Base-by-base conservation (phyloP, 2,329 filamentous ascomycete species). In the Exophiala spinifera region DNA sequence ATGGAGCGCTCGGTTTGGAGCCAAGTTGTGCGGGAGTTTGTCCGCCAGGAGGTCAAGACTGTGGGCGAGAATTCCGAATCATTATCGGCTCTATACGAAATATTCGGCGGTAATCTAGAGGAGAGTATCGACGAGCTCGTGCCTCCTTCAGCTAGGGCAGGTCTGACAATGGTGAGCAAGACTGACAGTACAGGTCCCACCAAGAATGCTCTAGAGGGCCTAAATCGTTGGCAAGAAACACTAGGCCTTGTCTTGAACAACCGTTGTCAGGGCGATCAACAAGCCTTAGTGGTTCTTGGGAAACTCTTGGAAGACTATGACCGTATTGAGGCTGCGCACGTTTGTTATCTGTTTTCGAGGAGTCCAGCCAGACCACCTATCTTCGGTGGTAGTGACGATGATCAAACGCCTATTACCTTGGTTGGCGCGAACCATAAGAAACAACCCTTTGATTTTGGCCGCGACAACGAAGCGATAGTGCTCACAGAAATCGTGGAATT, bases 401-500 rank as follows among this genome's bases (percentile, higher is more conserved):
- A 85, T 1, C 83, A 84, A 43, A 81, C 87, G 2, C 84, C 86
- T 64, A 87, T 97, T 62, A 88, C 94, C 4, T 81, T 97, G 6
- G 77, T 99, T 19, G 92, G 94, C 14, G 87, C 87, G 13, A 89
- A 97, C 68, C 90, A 95, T 70, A 79, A 82, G 55, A 82, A 81
- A 45, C 81, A 87, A 56, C 80, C 84, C 5, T 81, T 86, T 48
- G 84, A 89, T 47, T 86, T 91, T 59, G 85, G 85, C 49, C 84
- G 86, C 60, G 91, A 97, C 64, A 80, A 88, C 5, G 91, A 97
- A 67, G 82, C 90, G 3, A 82, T 96, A n/a, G 77, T 96, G 47
- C 80, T 99, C n/a, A 97, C 90, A 39, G 94, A 99, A 70, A 84
- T 96, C 0, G 97, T 95, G 65, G 94, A 99, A 69, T 97, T 90